Conservation (phyloP, 257 asterid species). For the Solanum chaucha region DNA sequence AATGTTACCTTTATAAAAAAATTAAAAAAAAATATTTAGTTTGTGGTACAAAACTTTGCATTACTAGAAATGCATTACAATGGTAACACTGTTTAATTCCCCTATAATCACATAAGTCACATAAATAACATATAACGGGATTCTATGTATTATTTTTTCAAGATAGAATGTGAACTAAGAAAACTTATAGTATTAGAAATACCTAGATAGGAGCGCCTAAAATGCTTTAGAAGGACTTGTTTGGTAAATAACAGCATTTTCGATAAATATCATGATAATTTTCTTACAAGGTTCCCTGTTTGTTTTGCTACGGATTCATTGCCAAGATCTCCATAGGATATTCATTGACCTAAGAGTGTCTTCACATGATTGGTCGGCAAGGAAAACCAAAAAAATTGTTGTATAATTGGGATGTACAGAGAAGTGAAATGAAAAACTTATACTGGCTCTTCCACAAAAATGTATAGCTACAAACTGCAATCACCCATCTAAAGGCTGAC, state of each 20-base stretch:
- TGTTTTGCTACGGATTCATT: not conserved
- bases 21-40: not conserved
- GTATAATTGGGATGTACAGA: not conserved
- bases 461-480: not conserved
- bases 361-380: not conserved
- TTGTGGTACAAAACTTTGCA: not conserved
- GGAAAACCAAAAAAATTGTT: not conserved
- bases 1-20: not conserved
- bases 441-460: not conserved
- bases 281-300: not conserved
- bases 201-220: not conserved
- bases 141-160: not conserved
- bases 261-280: not conserved
- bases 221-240: not conserved
- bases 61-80: not conserved
- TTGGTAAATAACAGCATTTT: not conserved
- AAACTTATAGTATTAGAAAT: not conserved
- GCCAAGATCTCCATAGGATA: not conserved
- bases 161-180: not conserved
- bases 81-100: not conserved
- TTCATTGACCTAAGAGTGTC: not conserved
- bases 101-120: not conserved
- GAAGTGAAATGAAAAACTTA: not conserved
- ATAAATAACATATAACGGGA: not conserved
- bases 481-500: not conserved